Evolutionary conservation across 345 rosid genomes (phyloP).

Genomic region (Conringia planisiliqua): DNA sequence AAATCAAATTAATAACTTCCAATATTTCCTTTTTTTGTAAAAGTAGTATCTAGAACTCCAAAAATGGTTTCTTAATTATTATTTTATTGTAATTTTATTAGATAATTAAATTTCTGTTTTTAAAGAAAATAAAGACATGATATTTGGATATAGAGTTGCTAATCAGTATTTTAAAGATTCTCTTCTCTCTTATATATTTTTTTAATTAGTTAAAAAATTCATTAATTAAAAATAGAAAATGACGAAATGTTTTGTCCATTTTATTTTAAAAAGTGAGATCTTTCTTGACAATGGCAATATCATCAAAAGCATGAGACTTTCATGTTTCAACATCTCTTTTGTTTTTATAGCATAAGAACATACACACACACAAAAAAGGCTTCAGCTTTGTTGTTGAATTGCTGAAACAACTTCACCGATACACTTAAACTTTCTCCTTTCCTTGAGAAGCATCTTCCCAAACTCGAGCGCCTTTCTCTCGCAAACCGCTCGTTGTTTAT

Average conservation of each 20-base stretch:
- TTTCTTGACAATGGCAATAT: neutral
- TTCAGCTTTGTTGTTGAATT: constrained; percentile 33
- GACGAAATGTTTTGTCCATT: neutral
- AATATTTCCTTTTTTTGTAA: too few relatives aligned
- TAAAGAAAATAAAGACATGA: too few relatives aligned
- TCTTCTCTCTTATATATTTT: too few relatives aligned
- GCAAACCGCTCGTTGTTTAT: constrained; percentile 56
- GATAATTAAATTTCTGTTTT: too few relatives aligned
- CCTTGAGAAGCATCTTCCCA: constrained; percentile 69
- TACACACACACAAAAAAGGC: neutral
- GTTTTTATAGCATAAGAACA: neutral
- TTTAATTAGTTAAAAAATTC: too few relatives aligned
- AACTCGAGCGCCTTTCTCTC: constrained; percentile 71
- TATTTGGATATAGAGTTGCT: too few relatives aligned
- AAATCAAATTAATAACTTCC: too few relatives aligned
- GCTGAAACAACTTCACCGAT: constrained; percentile 67
- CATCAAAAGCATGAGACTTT: constrained; percentile 6
- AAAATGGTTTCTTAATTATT: too few relatives aligned
- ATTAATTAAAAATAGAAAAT: too few relatives aligned
- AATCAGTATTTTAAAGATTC: too few relatives aligned
- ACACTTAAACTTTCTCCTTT: constrained; percentile 63
- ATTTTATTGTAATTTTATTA: too few relatives aligned
- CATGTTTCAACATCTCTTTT: constrained; percentile 2
- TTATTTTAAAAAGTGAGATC: neutral
- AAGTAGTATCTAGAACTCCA: too few relatives aligned